Base-by-base conservation (phyloP, 176 grass and related monocot species). In the Zoysia pacifica region DNA sequence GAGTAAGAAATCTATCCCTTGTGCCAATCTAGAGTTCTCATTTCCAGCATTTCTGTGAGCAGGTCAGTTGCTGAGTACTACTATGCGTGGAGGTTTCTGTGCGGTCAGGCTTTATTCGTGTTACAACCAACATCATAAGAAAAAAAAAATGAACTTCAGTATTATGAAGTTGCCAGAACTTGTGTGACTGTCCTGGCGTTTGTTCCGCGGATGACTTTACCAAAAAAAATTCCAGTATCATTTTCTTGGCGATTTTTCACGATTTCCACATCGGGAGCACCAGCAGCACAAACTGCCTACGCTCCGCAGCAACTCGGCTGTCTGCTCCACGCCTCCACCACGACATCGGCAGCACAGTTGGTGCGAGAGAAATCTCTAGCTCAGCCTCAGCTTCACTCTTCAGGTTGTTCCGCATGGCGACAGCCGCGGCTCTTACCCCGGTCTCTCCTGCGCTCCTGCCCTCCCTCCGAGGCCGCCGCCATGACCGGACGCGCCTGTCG, bases 401-500 rank as follows among this genome's bases (percentile, higher is more conserved):
- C 20, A 36, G 59, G 59, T 62, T 5, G 61, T 15, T n/a, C 44
- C 41, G 39, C 74, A 90, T 88, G 85, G 87, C 72, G 12, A 42
- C 93, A 41, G 9, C 79, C 20, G 55, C 49, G 28, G 82, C 64
- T 56, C 85, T 89, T 67, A 18, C 67, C 20, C 15, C 55, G 16
- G 63, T 35, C 45, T 81, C 38, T 71, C 28, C 78, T 70, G 65
- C 73, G 40, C 66, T 84, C 6, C 18, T 54, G 1, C 68, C 54
- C n/a, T 61, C 68, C 62, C 36, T 65, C 76, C 19, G 45, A 73
- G 65, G 67, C 41, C 43, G 5, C 42, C 67, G 71, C n/a, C 58
- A 77, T 15, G 82, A 51, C 38, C 44, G 38, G 12, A 43, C 76
- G 69, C 65, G 70, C 71, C 69, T 74, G 63, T 1, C 70, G 13